These are phyloP conservation scores for Aureobasidium melanogenum DNA, from an alignment of 2,329 filamentous ascomycete species.

Conservation along the genomic window DNA sequence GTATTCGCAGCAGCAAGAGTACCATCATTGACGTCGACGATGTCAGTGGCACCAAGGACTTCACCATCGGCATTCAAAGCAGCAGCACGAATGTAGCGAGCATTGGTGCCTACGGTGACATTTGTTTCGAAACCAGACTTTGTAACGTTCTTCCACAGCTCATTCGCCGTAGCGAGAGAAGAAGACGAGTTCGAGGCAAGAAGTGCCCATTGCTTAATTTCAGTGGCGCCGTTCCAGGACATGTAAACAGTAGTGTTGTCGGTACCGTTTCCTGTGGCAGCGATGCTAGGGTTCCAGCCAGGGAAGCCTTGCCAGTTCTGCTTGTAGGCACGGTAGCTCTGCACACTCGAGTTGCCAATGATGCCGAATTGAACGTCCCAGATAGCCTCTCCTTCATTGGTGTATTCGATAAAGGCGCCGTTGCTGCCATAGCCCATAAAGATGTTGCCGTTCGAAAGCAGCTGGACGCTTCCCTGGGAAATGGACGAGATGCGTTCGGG, in stretches of 20 bases:
- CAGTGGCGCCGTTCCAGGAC: conserved; percentile 17
- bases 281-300: conserved; percentile 10
- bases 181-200: conserved; percentile 12
- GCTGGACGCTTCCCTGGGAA: conserved; percentile 44
- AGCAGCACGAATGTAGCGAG: conserved; percentile 16
- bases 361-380: conserved; percentile 43
- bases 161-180: not conserved
- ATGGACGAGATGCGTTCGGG: conserved; percentile 32
- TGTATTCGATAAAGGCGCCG: conserved; percentile 31
- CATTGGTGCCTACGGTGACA: conserved; percentile 9
- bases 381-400: conserved; percentile 38
- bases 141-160: conserved; percentile 14
- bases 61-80: conserved; percentile 17
- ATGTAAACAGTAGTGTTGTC: conserved; percentile 13
- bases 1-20: not conserved
- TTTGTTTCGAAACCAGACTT: conserved; percentile 16
- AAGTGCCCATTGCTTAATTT: conserved; percentile 15
- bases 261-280: conserved; percentile 3
- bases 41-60: conserved; percentile 14
- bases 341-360: conserved; percentile 27
- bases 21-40: conserved; percentile 15
- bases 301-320: conserved; percentile 13
- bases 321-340: conserved; percentile 47
- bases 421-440: conserved; percentile 47
- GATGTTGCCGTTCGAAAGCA: conserved; percentile 44